These are phyloP conservation scores for Clavispora carvajalis DNA, from an alignment of 805 yeast species.

Conservation along the genomic window DNA sequence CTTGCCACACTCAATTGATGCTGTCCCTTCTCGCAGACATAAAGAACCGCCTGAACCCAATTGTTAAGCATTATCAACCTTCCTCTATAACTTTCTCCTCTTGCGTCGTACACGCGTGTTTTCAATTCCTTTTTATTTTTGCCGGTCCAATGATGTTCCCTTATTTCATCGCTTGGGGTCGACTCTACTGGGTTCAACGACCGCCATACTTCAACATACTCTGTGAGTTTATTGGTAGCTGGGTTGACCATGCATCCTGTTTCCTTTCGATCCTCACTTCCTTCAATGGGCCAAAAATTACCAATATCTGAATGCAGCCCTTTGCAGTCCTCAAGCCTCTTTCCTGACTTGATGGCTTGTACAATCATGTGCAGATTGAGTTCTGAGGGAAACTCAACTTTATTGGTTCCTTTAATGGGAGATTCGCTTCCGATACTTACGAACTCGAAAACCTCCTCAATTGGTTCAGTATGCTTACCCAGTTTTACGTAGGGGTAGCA, in stretches of 20 bases:
- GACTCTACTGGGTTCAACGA: conserved; percentile 37
- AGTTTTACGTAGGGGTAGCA: conserved; percentile 11
- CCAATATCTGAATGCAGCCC: conserved; percentile 40
- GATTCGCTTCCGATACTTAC: conserved; percentile 49
- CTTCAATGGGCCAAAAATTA: conserved; percentile 32
- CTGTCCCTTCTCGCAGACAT: conserved; percentile 15
- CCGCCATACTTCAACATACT: conserved; percentile 53
- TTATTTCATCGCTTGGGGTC: conserved; percentile 22
- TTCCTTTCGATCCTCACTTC: conserved; percentile 42
- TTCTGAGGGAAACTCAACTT: conserved; percentile 37
- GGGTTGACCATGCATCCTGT: conserved; percentile 47
- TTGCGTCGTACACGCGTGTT: conserved; percentile 5
- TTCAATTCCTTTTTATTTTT: not conserved
- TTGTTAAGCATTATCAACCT: conserved; percentile 43
- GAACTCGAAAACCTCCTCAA: conserved; percentile 46
- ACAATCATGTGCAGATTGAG: conserved; percentile 37
- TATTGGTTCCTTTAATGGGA: conserved; percentile 28
- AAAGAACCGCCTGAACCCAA: conserved; percentile 48
- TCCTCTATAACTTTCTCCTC: conserved; percentile 30
- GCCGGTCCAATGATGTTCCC: conserved; percentile 12
- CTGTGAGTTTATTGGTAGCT: conserved; percentile 34
- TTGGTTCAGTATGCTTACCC: conserved; percentile 5
- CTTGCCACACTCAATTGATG: conserved; percentile 27
- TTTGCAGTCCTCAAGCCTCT: conserved; percentile 24
- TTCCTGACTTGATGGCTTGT: conserved; percentile 23